These are phyloP conservation scores for Circinella minor DNA, from an alignment of 371 early-diverging fungal species.

Conservation along the genomic window DNA sequence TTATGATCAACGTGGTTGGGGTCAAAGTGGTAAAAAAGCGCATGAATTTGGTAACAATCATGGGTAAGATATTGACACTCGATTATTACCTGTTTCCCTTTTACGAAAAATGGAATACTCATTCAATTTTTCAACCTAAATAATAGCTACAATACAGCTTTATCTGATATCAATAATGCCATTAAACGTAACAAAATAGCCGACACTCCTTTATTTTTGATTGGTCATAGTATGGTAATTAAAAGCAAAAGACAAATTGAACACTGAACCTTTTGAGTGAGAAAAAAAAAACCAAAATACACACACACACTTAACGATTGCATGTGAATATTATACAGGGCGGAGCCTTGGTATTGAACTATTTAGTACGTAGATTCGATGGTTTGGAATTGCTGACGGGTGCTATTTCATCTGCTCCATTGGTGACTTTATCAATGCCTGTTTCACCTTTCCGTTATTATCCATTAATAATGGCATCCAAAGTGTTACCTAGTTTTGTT, in stretches of 20 bases:
- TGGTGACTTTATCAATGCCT: slow-evolving; percentile 40
- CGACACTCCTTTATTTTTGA: slow-evolving; percentile 58
- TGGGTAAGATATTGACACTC: slow-evolving; percentile 39
- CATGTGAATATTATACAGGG: slow-evolving; percentile 41
- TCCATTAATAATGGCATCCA: slow-evolving; percentile 34
- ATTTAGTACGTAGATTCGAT: slow-evolving; percentile 46
- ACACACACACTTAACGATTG: background rate
- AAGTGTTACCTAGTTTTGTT: slow-evolving; percentile 51
- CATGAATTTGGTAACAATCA: slow-evolving; percentile 56
- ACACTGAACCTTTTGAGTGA: background rate
- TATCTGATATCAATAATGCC: slow-evolving; percentile 62
- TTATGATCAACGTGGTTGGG: slow-evolving; percentile 73
- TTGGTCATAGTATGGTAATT: slow-evolving; percentile 71
- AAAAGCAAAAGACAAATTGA: background rate
- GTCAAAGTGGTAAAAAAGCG: slow-evolving; percentile 59
- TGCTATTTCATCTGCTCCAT: slow-evolving; percentile 52
- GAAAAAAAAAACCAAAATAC: background rate
- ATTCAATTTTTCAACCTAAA: background rate
- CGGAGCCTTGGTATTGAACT: slow-evolving; percentile 60
- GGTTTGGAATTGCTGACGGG: slow-evolving; percentile 46
- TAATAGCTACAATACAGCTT: slow-evolving; percentile 39
- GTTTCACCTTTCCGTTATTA: slow-evolving; percentile 41
- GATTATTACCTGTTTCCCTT: no score
- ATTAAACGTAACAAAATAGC: slow-evolving; percentile 42
- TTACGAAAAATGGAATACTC: no score